Conservation (phyloP, 345 rosid genomes). For the Rhizophora apiculata region DNA sequence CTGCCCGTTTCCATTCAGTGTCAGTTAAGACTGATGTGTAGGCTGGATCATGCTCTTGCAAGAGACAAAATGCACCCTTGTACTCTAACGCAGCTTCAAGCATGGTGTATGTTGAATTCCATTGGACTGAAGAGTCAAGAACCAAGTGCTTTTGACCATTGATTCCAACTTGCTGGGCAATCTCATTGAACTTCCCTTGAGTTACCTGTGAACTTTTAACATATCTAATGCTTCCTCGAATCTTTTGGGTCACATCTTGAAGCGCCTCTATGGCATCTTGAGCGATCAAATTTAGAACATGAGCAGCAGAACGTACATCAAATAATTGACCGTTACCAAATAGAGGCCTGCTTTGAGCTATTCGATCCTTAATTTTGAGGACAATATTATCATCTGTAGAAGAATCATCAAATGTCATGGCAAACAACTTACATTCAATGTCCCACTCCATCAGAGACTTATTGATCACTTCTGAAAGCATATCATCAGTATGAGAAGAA, state of each 20-base stretch:
- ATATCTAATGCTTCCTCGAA: constrained; percentile 66
- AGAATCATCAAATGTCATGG: constrained; percentile 70
- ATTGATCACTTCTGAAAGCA: constrained; percentile 79
- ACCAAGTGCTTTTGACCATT: constrained; percentile 47
- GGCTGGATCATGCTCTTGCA: constrained; percentile 60
- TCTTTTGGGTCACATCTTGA: constrained; percentile 58
- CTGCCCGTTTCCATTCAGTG: constrained; percentile 78
- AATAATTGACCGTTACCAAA: constrained; percentile 60
- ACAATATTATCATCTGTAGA: constrained; percentile 62
- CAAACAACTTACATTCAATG: constrained; percentile 80
- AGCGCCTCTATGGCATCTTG: constrained; percentile 68
- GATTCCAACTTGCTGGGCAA: constrained; percentile 63
- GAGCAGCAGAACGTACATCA: constrained; percentile 71
- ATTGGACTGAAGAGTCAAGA: constrained; percentile 56
- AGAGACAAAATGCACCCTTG: constrained; percentile 51
- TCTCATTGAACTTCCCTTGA: constrained; percentile 65
- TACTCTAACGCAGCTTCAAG: constrained; percentile 71
- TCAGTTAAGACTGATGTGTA: constrained; percentile 56
- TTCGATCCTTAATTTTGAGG: constrained; percentile 55
- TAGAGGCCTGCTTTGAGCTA: constrained; percentile 54
- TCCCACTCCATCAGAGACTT: constrained; percentile 81
- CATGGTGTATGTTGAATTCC: constrained; percentile 82
- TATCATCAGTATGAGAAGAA: constrained; percentile 71
- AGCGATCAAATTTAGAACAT: constrained; percentile 55
- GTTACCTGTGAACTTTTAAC: constrained; percentile 70